Evolutionary conservation across 306 rosid genomes (phyloP).

Genomic region (Quercus bicolor): DNA sequence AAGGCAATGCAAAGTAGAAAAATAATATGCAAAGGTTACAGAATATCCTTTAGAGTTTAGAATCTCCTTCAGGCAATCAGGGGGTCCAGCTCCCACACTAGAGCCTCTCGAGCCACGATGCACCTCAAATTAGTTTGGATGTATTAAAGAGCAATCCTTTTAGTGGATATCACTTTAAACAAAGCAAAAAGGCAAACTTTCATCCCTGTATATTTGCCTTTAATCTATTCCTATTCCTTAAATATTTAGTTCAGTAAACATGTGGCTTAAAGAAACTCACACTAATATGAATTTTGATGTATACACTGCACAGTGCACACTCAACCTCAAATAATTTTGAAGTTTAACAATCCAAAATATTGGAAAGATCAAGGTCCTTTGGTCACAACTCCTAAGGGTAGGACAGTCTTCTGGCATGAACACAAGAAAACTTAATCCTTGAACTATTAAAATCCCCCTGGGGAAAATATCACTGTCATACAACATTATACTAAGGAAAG

Average conservation of each 20-base stretch:
- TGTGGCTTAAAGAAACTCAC: background rate
- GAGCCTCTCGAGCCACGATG: too few species aligned
- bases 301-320: background rate
- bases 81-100: too few species aligned
- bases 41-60: background rate
- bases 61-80: too few species aligned
- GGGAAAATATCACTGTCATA: background rate
- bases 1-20: background rate
- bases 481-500: background rate
- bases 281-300: background rate
- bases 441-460: background rate
- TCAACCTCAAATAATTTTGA: background rate
- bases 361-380: background rate
- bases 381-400: background rate
- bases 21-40: background rate
- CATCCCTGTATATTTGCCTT: background rate
- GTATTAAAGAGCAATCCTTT: background rate
- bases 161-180: background rate
- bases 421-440: background rate
- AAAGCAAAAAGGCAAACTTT: background rate
- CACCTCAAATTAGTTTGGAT: background rate
- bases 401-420: background rate
- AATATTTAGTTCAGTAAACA: background rate
- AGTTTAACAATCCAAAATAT: background rate
- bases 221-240: too few species aligned